Evolutionary conservation across 2,329 filamentous ascomycete genomes (phyloP).

Genomic region (Diaporthe vexans): DNA sequence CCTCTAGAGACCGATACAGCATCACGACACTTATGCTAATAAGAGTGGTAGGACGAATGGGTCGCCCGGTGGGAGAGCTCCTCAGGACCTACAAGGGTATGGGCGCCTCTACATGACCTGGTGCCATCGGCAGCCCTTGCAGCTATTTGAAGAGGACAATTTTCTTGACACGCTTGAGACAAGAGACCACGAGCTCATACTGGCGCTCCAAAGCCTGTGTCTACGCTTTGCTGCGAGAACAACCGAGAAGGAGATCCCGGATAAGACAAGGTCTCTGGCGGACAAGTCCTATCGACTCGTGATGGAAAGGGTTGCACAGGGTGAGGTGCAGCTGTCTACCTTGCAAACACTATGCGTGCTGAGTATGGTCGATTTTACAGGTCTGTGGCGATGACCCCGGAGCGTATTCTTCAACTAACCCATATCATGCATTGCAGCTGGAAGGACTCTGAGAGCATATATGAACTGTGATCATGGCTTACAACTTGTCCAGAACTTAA

Average conservation of each 20-base stretch:
- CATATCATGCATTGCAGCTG: background rate
- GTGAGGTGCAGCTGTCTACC: slow-evolving; percentile 8
- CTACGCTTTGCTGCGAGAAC: background rate
- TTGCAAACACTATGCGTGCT: background rate
- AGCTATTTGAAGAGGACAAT: background rate
- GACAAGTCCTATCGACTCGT: background rate
- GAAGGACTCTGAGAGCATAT: background rate
- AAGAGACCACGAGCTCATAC: background rate
- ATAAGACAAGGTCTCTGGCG: background rate
- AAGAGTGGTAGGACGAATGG: background rate
- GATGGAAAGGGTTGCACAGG: background rate
- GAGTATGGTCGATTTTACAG: slow-evolving; percentile 17
- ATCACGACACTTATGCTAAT: background rate
- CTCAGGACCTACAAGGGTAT: background rate
- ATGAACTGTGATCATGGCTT: slow-evolving; percentile 14
- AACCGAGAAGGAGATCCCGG: background rate
- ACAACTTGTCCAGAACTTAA: slow-evolving; percentile 8
- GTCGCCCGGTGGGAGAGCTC: background rate
- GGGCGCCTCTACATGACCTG: slow-evolving; percentile 5
- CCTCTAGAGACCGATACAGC: no score
- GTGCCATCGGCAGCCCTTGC: slow-evolving; percentile 7
- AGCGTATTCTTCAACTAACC: background rate
- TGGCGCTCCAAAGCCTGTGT: background rate
- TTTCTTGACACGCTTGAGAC: background rate
- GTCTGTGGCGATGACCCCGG: background rate